Conservation (phyloP, 2,329 filamentous ascomycete genomes). For the Cladophialophora carrionii region DNA sequence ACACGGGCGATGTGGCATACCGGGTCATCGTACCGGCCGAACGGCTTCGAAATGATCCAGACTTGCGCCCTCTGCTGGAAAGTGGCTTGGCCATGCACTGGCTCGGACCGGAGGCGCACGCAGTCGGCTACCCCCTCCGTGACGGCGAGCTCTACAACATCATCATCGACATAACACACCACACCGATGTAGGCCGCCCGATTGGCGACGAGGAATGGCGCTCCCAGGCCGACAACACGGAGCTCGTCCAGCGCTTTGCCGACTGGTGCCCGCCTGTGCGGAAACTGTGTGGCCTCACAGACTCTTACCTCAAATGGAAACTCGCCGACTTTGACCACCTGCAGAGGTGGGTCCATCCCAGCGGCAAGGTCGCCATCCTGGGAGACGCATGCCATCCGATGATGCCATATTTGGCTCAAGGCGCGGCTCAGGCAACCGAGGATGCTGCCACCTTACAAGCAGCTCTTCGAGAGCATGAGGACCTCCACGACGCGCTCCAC, state of each 20-base stretch:
- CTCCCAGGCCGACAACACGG: conserved; percentile 38
- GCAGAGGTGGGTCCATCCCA: conserved; percentile 41
- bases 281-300: conserved; percentile 40
- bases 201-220: conserved; percentile 40
- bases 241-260: conserved; percentile 40
- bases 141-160: conserved; percentile 43
- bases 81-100: conserved; percentile 41
- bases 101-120: conserved; percentile 43
- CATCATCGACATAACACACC: conserved; percentile 40
- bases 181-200: conserved; percentile 31
- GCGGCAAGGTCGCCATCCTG: conserved; percentile 44
- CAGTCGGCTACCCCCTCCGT: conserved; percentile 42
- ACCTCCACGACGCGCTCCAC: conserved; percentile 22
- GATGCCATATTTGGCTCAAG: conserved; percentile 51
- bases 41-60: conserved; percentile 39
- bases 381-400: conserved; percentile 53
- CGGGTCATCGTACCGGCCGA: conserved; percentile 39
- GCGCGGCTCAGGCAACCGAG: conserved; percentile 52
- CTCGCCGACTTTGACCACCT: conserved; percentile 39
- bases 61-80: conserved; percentile 39
- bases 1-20: conserved; percentile 43
- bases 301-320: conserved; percentile 37
- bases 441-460: conserved; percentile 43
- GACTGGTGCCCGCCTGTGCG: conserved; percentile 41
- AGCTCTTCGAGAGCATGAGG: conserved; percentile 21